Evolutionary conservation across 2,329 filamentous ascomycete genomes (phyloP), one percentile per base, ranked within the genome.

Genomic region (Coniochaeta sp.): DNA sequence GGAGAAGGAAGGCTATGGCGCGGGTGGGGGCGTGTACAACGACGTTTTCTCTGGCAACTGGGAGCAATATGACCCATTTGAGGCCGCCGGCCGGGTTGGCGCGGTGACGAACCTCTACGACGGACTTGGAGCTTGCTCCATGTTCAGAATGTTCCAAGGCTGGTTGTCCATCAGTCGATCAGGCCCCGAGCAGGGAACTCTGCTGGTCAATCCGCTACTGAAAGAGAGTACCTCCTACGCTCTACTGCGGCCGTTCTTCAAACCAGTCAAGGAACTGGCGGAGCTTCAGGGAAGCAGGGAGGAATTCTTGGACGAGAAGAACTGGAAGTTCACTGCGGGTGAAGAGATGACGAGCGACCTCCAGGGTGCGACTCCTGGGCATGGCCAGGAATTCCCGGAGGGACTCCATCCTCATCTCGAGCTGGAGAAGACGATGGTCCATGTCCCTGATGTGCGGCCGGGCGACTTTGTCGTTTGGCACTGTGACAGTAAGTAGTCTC

Each of bases 81-180:
- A 96, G 67, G 86, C 86, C 0, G 85, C 83, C 63, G 82, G 83
- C 7, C 83, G 93, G 4, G 79, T 93, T 0, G 73, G 76, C 0
- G 90, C 89, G 3, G 81, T 85, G 2, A 87, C 84, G 62, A 88
- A 96, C 72, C 75, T 93, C 36, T 95, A 97, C 71, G 81, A 90
- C 57, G 91, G 92, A 0, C 81, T 91, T 0, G 92, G 93, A 0
- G 87, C 89, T 0, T 96, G 91, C 74, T 88, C 83, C 54, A 91
- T 92, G 78, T 92, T 96, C 74, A 83, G 93, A 42, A 89, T 91
- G 81, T 93, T 90, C 72, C 93, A 97, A 74, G 93, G 91, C 19
- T 97, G 93, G 93, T 73, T 97, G 58, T 84, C 83, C 62, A 88
- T 97, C 81, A 91, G 88, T 61, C 75, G 78, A n/a, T 88, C 86